Base-by-base conservation (phyloP, 106 monocot genomes). In the Alisma plantagoaquatica region DNA sequence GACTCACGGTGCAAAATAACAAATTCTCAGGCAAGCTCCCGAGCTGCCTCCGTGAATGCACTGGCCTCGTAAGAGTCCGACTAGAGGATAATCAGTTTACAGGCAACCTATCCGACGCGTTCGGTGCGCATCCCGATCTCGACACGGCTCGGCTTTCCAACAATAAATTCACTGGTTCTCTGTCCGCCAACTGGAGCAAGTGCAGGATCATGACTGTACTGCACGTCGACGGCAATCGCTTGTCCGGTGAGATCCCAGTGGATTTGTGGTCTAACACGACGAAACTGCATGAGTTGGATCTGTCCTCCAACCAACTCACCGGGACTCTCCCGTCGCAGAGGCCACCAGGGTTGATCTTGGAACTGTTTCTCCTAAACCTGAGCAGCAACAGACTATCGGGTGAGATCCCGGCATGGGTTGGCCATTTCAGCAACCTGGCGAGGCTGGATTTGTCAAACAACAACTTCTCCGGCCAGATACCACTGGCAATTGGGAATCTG, bases 11-110 rank as follows among this genome's bases (percentile, higher is more conserved):
- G 14, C 38, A 70, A 24, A 11, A 25, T 46, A 89, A 79, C 61
- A 72, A 73, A 51, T 83, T 89, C 73, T 48, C 66, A 0, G 83
- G 83, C 2, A 12, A 32, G 50, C 68, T 83, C 25, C 83, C 89
- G 3, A 42, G 62, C 16, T 82, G 82, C 70, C 46, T 89, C 61
- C 29, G 29, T 4, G 79, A 79, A 14, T 89, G 89, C 52, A 35
- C 72, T 0, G 22, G 16, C 8, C 60, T 89, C 7, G 0, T 4
- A 0, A 61, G 69, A 17, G 66, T 79, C 16, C 67, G 76, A 14
- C 33, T 89, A 18, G 79, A n/a, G n/a, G n/a, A n/a, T n/a, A n/a
- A n/a, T n/a, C n/a, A n/a, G n/a, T n/a, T n/a, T n/a, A n/a, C n/a
- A 10, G 83, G 82, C 9, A 76, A 89, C 54, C 61, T 89, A 43